Base-by-base conservation (phyloP, 768 basidiomycete species). In the Auricularia auricula-judae region DNA sequence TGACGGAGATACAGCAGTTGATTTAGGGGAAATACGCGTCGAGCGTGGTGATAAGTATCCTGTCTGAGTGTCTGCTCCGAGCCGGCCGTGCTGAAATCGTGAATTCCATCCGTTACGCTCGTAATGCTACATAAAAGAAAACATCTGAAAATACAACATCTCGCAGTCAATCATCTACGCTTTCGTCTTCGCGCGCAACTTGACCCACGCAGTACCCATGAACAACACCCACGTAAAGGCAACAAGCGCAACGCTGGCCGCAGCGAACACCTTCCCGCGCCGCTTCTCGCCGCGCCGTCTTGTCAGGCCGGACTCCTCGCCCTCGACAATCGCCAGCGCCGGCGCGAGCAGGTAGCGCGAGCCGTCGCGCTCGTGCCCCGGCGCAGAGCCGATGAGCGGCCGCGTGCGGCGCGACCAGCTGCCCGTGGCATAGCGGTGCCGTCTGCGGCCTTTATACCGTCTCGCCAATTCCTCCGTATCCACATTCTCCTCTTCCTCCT, bases 171-270 rank as follows among this genome's bases (percentile, higher is more conserved):
- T 42, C 39, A 4, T 42, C 12, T 42, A 42, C 39, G 39, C 12
- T 14, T 42, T 42, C 39, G 39, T 42, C 67, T 73, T 78, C 58
- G 76, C 78, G 39, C 84, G 79, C 65, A 88, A 73, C 67, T 80
- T 82, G 63, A 79, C 70, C 79, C 79, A 85, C 0, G 86, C 87
- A 18, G 84, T 86, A 10, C 70, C 76, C 69, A 89, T 74, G 73
- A 89, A 89, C 66, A 88, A 71, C 42, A 80, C 69, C 88, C 87
- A 90, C 4, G 85, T 82, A 59, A 70, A 72, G 16, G 80, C 68
- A 10, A 88, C 79, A 39, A 85, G 69, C 1, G 67, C 61, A 18
- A 67, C 76, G 54, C 78, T 80, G 33, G 82, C 66, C 36, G 74
- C 67, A 34, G 80, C 77, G 65, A 84, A 86, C 0, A 82, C 21